A percentile compares a stretch with the other conserved stretches of the same genome.
Conservation (phyloP, 768 basidiomycete genomes). For the Xerocomellus amylosporus region DNA sequence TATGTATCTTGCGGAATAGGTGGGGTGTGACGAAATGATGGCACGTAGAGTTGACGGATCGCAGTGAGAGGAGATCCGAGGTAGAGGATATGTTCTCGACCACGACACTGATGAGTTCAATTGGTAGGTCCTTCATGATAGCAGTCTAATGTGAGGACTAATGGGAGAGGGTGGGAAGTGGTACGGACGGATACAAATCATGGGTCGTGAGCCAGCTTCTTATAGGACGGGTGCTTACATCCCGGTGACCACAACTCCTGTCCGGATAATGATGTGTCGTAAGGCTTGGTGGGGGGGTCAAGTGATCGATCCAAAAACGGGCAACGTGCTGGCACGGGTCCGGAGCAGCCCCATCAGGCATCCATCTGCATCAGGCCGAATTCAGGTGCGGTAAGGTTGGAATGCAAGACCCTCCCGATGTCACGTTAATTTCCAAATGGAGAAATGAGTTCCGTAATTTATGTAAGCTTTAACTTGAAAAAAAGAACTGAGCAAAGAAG, state of each 20-base stretch:
- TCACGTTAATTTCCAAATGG: too few relatives aligned
- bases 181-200: not conserved
- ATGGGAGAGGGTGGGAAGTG: not conserved
- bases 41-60: constrained; percentile 26
- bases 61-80: constrained; percentile 29
- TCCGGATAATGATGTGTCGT: constrained; percentile 1
- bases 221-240: not conserved
- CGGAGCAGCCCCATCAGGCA: too few relatives aligned
- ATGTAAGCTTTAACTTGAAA: too few relatives aligned
- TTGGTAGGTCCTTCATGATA: constrained; percentile 25
- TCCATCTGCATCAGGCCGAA: too few relatives aligned
- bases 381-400: too few relatives aligned
- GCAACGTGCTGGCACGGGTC: not conserved
- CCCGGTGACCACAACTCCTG: not conserved
- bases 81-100: constrained; percentile 23
- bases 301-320: not conserved
- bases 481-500: too few relatives aligned
- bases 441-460: too few relatives aligned
- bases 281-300: not conserved
- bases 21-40: constrained; percentile 27
- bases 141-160: not conserved
- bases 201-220: not conserved
- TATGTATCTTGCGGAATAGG: constrained; percentile 21
- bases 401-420: too few relatives aligned
- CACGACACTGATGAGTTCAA: constrained; percentile 28